Evolutionary conservation across 495 filamentous ascomycete genomes (phyloP), one percentile per base, ranked within the genome.

Genomic region (Lasiosphaeria miniovina): DNA sequence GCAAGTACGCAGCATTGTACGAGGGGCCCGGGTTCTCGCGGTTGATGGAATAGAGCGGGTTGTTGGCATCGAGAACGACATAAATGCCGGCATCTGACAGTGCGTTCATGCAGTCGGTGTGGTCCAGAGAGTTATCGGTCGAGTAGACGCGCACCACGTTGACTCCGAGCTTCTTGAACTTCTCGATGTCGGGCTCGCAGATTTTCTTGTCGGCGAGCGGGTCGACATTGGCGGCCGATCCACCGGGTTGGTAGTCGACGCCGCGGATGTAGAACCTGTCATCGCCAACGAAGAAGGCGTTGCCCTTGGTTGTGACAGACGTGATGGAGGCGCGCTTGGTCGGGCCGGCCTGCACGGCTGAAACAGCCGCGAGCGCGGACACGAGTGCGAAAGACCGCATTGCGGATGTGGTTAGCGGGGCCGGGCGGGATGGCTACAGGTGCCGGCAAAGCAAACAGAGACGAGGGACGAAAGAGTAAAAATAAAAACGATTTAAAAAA

Each of bases 131-230:
- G 80, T 96, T 96, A 74, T 98, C 93, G 62, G 95, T 87, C 3
- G 90, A 92, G 82, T 98, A 98, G 63, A 96, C 86, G 74, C 93
- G 92, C 67, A 98, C 83, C 55, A 90, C 90, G 79, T 98, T 98
- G 71, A 96, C 77, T 48, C 91, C 91, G 4, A 98, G 80, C 62
- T 91, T 84, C 75, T 88, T 81, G 83, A 96, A 96, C 64, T 91
- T 80, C 31, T 79, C 75, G 70, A 97, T 91, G 71, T 98, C 94
- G 55, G 90, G 89, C 70, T 82, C 84, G 83, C 94, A 98, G 58
- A 77, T 74, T 1, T 76, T 71, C 38, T 75, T 65, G 66, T 96
- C 85, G 53, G 91, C 86, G 54, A 98, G 87, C 40, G 94, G 93
- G 66, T 98, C 94, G 89, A 93, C 24, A 57, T 71, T 66, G 40